Evolutionary conservation across 2,329 filamentous ascomycete species (phyloP), one percentile per base, ranked within the genome.

Genomic region (Sordariomycetes sp.): DNA sequence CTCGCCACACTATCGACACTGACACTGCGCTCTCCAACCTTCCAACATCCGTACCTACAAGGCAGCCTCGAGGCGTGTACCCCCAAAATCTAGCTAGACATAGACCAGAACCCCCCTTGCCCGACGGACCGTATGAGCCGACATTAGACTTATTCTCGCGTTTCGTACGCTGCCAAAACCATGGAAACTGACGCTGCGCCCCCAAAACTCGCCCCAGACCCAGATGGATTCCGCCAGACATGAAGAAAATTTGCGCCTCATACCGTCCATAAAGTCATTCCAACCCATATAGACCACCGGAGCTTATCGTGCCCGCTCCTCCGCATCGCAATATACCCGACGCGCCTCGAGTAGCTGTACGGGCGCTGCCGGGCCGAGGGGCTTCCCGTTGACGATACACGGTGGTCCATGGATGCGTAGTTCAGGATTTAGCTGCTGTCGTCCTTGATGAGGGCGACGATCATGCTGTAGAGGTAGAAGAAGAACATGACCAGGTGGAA

Each of bases 401-500:
- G 46, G 46, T 24, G 20, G 20, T 50, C 46, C 46, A 24, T 24
- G 20, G n/a, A 50, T 50, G 46, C 46, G 20, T 50, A 50, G 12
- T 14, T 14, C 7, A 22, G n/a, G n/a, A 50, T 40, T 86, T 87
- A 96, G 75, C 91, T 83, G 61, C 88, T 84, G 77, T 99, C 94
- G 74, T 97, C 94, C 70, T 88, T 87, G 79, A 99, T 99, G 62
- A 99, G 82, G 64, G 94, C 93, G 63, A 97, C 93, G 66, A 94
- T 94, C 89, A 94, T 95, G 86, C 89, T 95, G 83, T 96, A 96
- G 59, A 99, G 88, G 78, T 99, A 99, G 84, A 97, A 99, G 86
- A 99, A 99, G 84, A 99, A 99, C 91, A 99, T 97, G 77, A 99
- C 74, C 61, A 99, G 80, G 75, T 99, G 94, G 82, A 99, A 99